Percentiles rank a stretch among this genome's conserved stretches.
Conservation (phyloP, 768 basidiomycete species). For the Boletus rubropictus region DNA sequence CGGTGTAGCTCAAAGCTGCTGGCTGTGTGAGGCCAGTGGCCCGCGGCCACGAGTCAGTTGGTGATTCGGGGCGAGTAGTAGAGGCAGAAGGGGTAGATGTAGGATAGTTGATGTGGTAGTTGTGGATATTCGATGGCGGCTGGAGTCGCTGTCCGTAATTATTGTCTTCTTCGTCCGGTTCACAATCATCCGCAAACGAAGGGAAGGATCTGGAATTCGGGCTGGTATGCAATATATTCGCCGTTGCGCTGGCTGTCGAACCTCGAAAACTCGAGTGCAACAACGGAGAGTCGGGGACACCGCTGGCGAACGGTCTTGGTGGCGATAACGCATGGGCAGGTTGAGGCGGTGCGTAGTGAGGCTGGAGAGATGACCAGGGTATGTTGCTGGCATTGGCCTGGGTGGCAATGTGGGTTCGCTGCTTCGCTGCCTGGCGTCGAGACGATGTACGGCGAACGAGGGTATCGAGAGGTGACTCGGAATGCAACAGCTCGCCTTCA, state of each 20-base stretch:
- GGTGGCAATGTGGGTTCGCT: neutral
- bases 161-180: constrained; percentile 37
- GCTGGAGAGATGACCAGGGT: constrained; percentile 11
- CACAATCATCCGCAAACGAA: constrained; percentile 27
- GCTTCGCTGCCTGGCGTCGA: constrained; percentile 27
- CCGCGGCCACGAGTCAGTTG: constrained; percentile 16
- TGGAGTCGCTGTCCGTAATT: constrained; percentile 30
- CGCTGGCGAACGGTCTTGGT: constrained; percentile 7
- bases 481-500: constrained; percentile 30
- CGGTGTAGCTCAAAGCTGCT: neutral
- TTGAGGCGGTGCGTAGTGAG: constrained; percentile 4
- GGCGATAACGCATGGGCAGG: constrained; percentile 2
- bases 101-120: neutral
- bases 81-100: neutral
- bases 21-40: constrained; percentile 8
- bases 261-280: constrained; percentile 44
- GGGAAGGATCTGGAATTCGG: constrained; percentile 25
- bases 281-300: constrained; percentile 40
- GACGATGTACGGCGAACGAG: constrained; percentile 52
- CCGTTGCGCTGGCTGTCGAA: constrained; percentile 35
- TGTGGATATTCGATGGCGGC: neutral
- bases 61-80: neutral
- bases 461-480: constrained; percentile 56
- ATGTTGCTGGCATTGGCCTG: neutral
- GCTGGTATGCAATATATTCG: constrained; percentile 13